A percentile compares a stretch with the other conserved stretches of the same genome.
phyloP scores from a whole-genome alignment of 257 asterid species.

The Knoxia roxburghii region DNA sequence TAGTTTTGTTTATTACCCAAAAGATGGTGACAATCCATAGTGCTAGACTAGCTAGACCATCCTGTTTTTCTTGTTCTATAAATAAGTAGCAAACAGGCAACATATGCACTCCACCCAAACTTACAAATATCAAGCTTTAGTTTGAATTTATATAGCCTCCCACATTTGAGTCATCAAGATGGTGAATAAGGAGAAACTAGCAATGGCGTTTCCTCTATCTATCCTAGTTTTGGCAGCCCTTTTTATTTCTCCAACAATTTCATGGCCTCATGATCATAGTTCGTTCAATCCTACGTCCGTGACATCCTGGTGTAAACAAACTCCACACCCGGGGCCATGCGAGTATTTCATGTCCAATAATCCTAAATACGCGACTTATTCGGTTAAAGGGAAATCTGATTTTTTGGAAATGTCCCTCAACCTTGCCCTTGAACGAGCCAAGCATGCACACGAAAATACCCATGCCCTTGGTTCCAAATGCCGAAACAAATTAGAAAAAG shows the following conservation, averaged over 20 bases:
- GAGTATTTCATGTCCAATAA: conserved; percentile 47
- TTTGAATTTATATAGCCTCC: too few relatives aligned
- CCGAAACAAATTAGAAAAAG: conserved; percentile 42
- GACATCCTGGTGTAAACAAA: conserved; percentile 65
- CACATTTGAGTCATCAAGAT: background rate
- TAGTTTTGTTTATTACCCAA: too few relatives aligned
- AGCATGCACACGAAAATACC: conserved; percentile 30
- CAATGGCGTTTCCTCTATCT: conserved; percentile 7
- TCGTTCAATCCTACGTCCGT: conserved; percentile 16
- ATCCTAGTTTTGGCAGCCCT: background rate
- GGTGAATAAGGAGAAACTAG: too few relatives aligned
- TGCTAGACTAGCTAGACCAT: too few relatives aligned
- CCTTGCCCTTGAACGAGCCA: conserved; percentile 61
- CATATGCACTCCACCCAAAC: background rate
- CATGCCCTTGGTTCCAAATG: conserved; percentile 55
- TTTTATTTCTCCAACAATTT: conserved; percentile 30
- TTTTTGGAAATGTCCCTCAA: conserved; percentile 47
- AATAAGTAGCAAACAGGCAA: too few relatives aligned
- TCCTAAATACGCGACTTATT: conserved; percentile 30
- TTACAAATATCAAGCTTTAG: too few relatives aligned
- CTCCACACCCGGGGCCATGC: conserved; percentile 74
- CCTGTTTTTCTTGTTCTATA: too few relatives aligned
- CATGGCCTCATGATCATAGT: background rate
- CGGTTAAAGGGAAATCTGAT: conserved; percentile 47
- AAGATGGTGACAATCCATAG: too few relatives aligned